Evolutionary conservation across 805 yeast genomes (phyloP).

Genomic region (Saturnispora galanensis): DNA sequence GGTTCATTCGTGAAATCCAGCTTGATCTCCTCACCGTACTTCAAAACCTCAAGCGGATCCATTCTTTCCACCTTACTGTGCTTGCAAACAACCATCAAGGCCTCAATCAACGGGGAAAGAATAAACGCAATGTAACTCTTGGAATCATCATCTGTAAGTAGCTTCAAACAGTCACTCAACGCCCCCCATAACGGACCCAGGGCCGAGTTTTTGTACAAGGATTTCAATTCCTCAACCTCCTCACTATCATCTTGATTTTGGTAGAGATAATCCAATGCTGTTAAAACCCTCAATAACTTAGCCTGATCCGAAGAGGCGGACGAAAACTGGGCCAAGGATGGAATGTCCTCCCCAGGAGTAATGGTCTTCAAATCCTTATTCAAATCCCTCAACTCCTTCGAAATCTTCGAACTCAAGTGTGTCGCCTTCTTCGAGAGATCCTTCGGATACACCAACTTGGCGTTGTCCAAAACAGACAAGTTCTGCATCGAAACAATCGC

Average conservation of each 20-base stretch:
- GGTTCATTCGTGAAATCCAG: conserved; percentile 67
- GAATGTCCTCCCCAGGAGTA: conserved; percentile 38
- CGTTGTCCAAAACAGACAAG: conserved; percentile 49
- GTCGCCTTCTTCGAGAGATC: conserved; percentile 62
- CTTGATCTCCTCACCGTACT: conserved; percentile 55
- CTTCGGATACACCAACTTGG: conserved; percentile 53
- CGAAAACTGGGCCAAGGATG: conserved; percentile 52
- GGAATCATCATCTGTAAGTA: conserved; percentile 48
- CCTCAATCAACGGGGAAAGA: conserved; percentile 77
- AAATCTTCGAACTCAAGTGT: conserved; percentile 42
- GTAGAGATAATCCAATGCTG: conserved; percentile 78
- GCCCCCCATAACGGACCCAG: conserved; percentile 81
- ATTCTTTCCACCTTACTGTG: conserved; percentile 58
- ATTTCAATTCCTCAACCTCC: conserved; percentile 41
- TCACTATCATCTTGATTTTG: conserved; percentile 32
- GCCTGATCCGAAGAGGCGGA: conserved; percentile 81
- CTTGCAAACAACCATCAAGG: conserved; percentile 93
- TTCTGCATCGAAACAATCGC: conserved; percentile 75
- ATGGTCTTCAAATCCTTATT: conserved; percentile 34
- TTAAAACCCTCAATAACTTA: conserved; percentile 70
- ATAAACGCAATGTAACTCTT: conserved; percentile 66
- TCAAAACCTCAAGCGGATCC: conserved; percentile 43
- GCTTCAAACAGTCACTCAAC: conserved; percentile 58
- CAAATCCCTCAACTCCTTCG: conserved; percentile 44
- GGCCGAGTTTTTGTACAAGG: conserved; percentile 55